Conservation (phyloP, 768 basidiomycete genomes). For the Gloeostereum incarnatum region DNA sequence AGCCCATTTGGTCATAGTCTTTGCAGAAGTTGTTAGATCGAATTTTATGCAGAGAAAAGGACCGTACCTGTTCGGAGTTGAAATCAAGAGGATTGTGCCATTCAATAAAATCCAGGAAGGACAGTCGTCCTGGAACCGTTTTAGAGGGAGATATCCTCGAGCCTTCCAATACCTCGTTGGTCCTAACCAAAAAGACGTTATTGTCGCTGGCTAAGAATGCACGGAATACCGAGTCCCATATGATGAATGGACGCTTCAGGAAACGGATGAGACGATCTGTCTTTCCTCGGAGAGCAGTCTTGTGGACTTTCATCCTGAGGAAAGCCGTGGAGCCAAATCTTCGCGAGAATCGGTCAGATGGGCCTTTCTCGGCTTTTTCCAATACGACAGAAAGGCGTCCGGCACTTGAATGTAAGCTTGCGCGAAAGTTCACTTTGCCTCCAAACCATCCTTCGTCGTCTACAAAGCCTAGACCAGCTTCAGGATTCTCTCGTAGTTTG, state of each 20-base stretch:
- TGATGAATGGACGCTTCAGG: slow-evolving; percentile 24
- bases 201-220: slow-evolving; percentile 31
- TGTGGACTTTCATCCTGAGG: slow-evolving; percentile 21
- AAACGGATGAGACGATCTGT: slow-evolving; percentile 14
- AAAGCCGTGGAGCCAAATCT: slow-evolving; percentile 31
- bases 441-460: slow-evolving; percentile 26
- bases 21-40: slow-evolving; percentile 3
- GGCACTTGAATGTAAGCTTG: slow-evolving; percentile 8
- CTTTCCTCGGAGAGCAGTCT: slow-evolving; percentile 5
- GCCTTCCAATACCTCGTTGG: slow-evolving; percentile 18
- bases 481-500: slow-evolving; percentile 1
- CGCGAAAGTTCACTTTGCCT: slow-evolving; percentile 29
- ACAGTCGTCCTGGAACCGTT: slow-evolving; percentile 10
- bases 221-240: slow-evolving; percentile 26
- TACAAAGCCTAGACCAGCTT: slow-evolving; percentile 14
- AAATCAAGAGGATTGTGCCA: slow-evolving; percentile 33
- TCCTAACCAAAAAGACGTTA: slow-evolving; percentile 25
- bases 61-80: slow-evolving; percentile 31
- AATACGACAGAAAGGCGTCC: slow-evolving; percentile 20
- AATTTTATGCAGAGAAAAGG: background rate
- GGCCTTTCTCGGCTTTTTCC: slow-evolving; percentile 21
- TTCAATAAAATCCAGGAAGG: slow-evolving; percentile 29
- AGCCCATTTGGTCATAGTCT: slow-evolving; percentile 43
- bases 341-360: slow-evolving; percentile 29
- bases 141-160: slow-evolving; percentile 17